Base-by-base conservation (phyloP, 2,329 filamentous ascomycete genomes). In the Hirsutella rhossiliensis region DNA sequence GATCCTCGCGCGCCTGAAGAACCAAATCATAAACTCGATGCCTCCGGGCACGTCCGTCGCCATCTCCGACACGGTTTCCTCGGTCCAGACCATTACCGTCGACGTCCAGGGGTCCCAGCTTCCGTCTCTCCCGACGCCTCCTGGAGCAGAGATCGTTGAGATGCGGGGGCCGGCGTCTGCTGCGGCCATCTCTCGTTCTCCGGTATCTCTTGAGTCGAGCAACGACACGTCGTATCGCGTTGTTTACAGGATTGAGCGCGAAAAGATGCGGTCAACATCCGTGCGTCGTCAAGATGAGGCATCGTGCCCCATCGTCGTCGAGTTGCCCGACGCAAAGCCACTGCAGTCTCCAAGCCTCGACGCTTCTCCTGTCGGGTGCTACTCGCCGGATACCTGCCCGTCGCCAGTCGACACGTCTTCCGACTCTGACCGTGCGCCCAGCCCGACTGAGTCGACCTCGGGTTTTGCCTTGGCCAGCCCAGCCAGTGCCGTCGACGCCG, bases 81-180 rank as follows among this genome's bases (percentile, higher is more conserved):
- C 74, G 1, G 76, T 72, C 8, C 80, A 80, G 48, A 81, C 69
- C 13, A 78, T 82, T 51, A 80, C 78, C 0, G 76, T 82, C 3
- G 76, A 82, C 43, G 71, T 83, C 32, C 69, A 69, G 13, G 75
- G 76, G 1, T 63, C 70, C 5, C 63, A 69, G 18, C 64, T 69
- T 5, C 65, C 73, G 3, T 64, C 71, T 1, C 60, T 82, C 2
- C 63, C 71, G 2, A 72, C 75, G 2, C 72, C 77, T 0, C 72
- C 75, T 0, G 76, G 77, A 0, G 69, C 79, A 11, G 75, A 80
- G 52, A 63, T 82, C 9, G 61, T 82, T 15, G 73, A 78, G 49
- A 68, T 75, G 3, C 46, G 46, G 67, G 44, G 48, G 28, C 41
- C 45, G 12, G 36, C 41, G 47, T 41, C 18, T 45, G 48, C 45